These are phyloP conservation scores for Metschnikowia vanudenii DNA, from an alignment of 805 yeast species.

Conservation along the genomic window DNA sequence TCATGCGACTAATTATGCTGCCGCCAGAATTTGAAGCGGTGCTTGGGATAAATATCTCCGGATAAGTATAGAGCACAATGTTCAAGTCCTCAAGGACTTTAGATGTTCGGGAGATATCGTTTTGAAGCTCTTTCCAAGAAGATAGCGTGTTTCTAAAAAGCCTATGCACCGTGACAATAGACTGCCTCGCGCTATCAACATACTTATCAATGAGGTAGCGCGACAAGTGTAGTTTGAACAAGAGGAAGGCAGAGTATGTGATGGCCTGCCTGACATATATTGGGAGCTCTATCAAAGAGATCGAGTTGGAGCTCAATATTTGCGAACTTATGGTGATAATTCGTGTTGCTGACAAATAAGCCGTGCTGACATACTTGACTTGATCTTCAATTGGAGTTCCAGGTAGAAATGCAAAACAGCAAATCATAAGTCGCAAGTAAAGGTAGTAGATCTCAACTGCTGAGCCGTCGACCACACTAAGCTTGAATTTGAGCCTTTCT, in stretches of 20 bases:
- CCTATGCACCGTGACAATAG: slow-evolving; percentile 90
- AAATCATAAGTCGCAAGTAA: slow-evolving; percentile 76
- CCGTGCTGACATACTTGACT: slow-evolving; percentile 76
- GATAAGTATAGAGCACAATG: slow-evolving; percentile 81
- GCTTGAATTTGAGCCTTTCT: slow-evolving; percentile 63
- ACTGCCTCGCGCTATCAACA: slow-evolving; percentile 86
- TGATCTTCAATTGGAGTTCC: slow-evolving; percentile 87
- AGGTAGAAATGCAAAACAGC: slow-evolving; percentile 88
- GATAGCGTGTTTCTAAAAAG: slow-evolving; percentile 82
- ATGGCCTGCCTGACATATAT: slow-evolving; percentile 85
- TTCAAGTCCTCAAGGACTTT: slow-evolving; percentile 86
- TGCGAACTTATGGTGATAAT: slow-evolving; percentile 75
- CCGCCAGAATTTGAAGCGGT: slow-evolving; percentile 24
- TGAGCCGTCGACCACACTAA: slow-evolving; percentile 62
- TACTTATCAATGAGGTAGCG: slow-evolving; percentile 70
- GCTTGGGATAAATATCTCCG: slow-evolving; percentile 62
- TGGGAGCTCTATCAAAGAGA: slow-evolving; percentile 79
- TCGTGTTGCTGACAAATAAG: slow-evolving; percentile 77
- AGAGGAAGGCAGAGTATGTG: slow-evolving; percentile 70
- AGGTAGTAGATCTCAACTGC: slow-evolving; percentile 75
- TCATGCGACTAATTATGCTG: slow-evolving; percentile 75
- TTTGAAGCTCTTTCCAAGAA: slow-evolving; percentile 88
- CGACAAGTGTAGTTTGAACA: slow-evolving; percentile 79
- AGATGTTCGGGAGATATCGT: slow-evolving; percentile 89
- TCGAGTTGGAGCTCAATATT: slow-evolving; percentile 52